Evolutionary conservation across 306 rosid species (phyloP), one percentile per base, ranked within the genome.

Genomic region (Begonia loranthoides): DNA sequence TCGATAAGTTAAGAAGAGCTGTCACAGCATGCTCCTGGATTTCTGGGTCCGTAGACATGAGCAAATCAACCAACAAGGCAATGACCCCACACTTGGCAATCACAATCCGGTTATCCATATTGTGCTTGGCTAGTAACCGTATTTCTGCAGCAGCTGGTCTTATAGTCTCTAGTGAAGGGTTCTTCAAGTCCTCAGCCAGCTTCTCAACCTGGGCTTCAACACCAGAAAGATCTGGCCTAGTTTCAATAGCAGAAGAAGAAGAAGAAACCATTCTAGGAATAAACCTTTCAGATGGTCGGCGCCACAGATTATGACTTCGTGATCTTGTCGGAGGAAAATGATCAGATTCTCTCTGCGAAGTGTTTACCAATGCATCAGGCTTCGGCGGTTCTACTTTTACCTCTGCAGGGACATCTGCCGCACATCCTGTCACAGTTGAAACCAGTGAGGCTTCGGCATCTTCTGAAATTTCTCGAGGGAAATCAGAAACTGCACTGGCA

Each of bases 21-120:
- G 99, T 92, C 45, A 92, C 99, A 50, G 99, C 87, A 78, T 92
- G 83, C 67, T 92, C 99, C 83, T 86, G 99, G 59, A 86, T 72
- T 15, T n/a, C 59, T 12, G 73, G 4, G 61, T 86, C 96, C 22
- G 61, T 10, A 36, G 94, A 86, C 56, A 48, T 64, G 48, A 92
- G 99, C 54, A 92, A 71, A 13, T 79, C 74, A 58, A 92, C 99
- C 66, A 92, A 71, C 56, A 83, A n/a, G 62, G 11, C 61, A 58
- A 92, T 82, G 65, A 94, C 89, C 62, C 96, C 96, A 63, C 93
- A 76, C 61, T 71, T 81, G 50, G 99, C 94, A 65, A 92, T 92
- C 17, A 83, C 99, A 71, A 92, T 87, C 57, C 99, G 79, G 57
- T 92, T 92, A 68, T 92, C 99, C 94, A 87, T 86, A 50, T 75